phyloP scores from a whole-genome alignment of 202 grass and related monocot species.

The Saccharum hybrid region DNA sequence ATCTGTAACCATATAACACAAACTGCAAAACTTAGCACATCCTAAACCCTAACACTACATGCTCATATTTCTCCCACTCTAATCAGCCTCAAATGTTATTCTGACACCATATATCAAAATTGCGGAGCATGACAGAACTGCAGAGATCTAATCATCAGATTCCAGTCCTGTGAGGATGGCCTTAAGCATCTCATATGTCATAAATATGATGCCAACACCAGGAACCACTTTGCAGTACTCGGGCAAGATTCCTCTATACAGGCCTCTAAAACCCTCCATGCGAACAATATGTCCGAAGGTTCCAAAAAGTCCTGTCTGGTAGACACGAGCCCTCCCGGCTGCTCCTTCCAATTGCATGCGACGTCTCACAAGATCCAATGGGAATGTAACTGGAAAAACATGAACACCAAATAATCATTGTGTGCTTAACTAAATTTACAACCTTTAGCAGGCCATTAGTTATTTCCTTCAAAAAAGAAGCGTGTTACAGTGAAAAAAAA shows the following conservation, averaged over 20 bases:
- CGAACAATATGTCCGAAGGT: constrained; percentile 80
- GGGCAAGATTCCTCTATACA: constrained; percentile 97
- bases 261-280: constrained; percentile 69
- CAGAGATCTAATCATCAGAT: constrained; percentile 53
- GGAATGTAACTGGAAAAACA: constrained; percentile 81
- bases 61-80: constrained; percentile 45
- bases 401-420: constrained; percentile 21
- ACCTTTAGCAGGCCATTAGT: neutral
- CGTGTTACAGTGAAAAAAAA: neutral
- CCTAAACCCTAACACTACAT: constrained; percentile 59
- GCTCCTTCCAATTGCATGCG: constrained; percentile 92
- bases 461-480: neutral
- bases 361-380: constrained; percentile 86
- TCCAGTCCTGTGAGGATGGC: constrained; percentile 56
- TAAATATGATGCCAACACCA: constrained; percentile 90
- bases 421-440: constrained; percentile 9
- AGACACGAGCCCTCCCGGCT: constrained; percentile 78
- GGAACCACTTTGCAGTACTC: constrained; percentile 98
- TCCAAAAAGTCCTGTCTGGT: constrained; percentile 73
- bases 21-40: constrained; percentile 64
- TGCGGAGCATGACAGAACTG: constrained; percentile 6
- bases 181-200: constrained; percentile 87
- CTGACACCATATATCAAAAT: constrained; percentile 54
- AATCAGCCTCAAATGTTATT: constrained; percentile 54
- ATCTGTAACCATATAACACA: constrained; percentile 41